A percentile compares a stretch with the other conserved stretches of the same genome.
Evolutionary conservation across 176 grass and related monocot species (phyloP).

Genomic region (Phyllostachys edulis): DNA sequence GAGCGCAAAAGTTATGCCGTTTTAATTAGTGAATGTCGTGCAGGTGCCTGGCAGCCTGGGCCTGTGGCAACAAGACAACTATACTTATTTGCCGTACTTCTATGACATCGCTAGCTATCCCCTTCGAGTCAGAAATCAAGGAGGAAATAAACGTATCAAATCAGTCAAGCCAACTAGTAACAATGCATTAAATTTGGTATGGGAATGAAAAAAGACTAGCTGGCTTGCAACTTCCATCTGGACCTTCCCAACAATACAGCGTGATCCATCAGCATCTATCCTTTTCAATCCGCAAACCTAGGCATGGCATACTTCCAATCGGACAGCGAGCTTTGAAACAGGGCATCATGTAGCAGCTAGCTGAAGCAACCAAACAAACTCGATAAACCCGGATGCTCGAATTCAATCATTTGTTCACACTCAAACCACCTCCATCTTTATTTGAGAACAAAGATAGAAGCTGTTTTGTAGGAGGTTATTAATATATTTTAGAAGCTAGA

Average conservation of each 20-base stretch:
- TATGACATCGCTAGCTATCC: too few relatives aligned
- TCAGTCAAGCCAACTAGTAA: background rate
- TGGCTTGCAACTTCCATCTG: background rate
- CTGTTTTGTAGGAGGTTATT: background rate
- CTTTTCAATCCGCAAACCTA: conserved; percentile 24
- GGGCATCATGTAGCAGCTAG: background rate
- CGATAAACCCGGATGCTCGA: background rate
- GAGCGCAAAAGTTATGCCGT: background rate
- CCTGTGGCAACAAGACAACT: background rate
- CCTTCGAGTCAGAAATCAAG: too few relatives aligned
- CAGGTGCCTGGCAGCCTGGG: background rate
- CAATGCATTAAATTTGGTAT: background rate
- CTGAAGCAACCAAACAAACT: background rate
- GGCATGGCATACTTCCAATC: conserved; percentile 12
- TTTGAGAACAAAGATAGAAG: background rate
- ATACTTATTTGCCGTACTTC: too few relatives aligned
- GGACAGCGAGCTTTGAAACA: background rate
- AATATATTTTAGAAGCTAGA: background rate
- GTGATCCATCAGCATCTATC: conserved; percentile 22
- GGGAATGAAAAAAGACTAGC: background rate
- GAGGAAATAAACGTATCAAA: background rate
- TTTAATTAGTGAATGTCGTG: background rate
- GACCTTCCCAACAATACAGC: background rate
- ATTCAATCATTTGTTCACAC: background rate
- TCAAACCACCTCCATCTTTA: background rate